These are phyloP conservation scores for Harringtonia aguacate DNA, from an alignment of 2,329 filamentous ascomycete species.

Conservation along the genomic window DNA sequence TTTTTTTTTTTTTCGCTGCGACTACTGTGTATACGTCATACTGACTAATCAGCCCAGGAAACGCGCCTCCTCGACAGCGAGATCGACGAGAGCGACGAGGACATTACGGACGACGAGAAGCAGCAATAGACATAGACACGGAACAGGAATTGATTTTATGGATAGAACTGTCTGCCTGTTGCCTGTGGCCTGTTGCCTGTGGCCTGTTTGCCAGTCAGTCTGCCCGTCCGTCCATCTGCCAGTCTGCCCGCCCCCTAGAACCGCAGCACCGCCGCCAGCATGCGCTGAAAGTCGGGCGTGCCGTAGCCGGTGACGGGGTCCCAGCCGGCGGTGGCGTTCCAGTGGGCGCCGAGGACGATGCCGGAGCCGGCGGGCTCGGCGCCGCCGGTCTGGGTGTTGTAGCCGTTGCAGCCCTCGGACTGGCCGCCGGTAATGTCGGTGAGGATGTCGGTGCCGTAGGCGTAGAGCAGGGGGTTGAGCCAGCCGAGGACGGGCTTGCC, in stretches of 20 bases:
- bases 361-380: slow-evolving; percentile 32
- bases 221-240: no score
- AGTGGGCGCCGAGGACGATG: slow-evolving; percentile 10
- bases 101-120: slow-evolving; percentile 5
- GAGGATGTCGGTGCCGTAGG: slow-evolving; percentile 17
- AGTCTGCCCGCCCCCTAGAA: no score
- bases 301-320: slow-evolving; percentile 13
- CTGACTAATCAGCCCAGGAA: slow-evolving; percentile 11
- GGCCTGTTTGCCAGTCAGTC: no score
- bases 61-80: slow-evolving; percentile 9
- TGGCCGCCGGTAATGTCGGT: slow-evolving; percentile 25
- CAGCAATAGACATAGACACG: not conserved
- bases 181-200: no score
- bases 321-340: slow-evolving; percentile 13
- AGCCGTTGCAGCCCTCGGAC: slow-evolving; percentile 22
- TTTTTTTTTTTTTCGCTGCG: not conserved
- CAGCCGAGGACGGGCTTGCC: slow-evolving; percentile 45
- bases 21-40: not conserved
- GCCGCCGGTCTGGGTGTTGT: slow-evolving; percentile 16
- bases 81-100: slow-evolving; percentile 7
- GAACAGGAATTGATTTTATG: no score
- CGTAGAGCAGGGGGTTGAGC: slow-evolving; percentile 52
- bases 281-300: slow-evolving; percentile 12
- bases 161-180: no score
- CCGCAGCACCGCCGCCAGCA: slow-evolving; percentile 8